phyloP scores from a whole-genome alignment of 2,329 filamentous ascomycete species.

The Pyrenochaeta sp. region DNA sequence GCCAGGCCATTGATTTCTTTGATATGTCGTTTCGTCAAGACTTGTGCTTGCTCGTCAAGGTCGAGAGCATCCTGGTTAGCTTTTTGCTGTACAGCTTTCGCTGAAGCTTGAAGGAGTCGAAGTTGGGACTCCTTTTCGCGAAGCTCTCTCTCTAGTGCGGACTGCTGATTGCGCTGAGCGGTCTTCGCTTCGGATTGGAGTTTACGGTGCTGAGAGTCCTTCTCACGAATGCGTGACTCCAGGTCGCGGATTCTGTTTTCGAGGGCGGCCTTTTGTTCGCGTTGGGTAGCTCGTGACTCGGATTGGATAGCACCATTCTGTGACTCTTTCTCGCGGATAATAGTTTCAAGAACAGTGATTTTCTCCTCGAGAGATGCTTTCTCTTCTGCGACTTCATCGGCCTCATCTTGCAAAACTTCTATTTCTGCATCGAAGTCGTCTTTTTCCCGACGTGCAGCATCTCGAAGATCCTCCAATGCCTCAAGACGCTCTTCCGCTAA shows the following conservation, averaged over 20 bases:
- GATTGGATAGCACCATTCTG: slow-evolving; percentile 27
- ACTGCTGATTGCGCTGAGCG: slow-evolving; percentile 53
- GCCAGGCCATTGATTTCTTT: slow-evolving; percentile 82
- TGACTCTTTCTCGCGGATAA: slow-evolving; percentile 49
- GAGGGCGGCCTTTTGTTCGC: slow-evolving; percentile 54
- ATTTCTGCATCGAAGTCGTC: slow-evolving; percentile 67
- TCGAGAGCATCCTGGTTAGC: slow-evolving; percentile 40
- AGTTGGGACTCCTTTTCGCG: slow-evolving; percentile 39
- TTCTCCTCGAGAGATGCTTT: slow-evolving; percentile 69
- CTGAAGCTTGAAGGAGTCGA: slow-evolving; percentile 36
- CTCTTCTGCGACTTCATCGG: slow-evolving; percentile 54
- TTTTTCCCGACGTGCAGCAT: slow-evolving; percentile 53
- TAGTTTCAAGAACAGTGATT: slow-evolving; percentile 52
- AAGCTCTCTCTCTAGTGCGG: slow-evolving; percentile 60
- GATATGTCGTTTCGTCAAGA: slow-evolving; percentile 73
- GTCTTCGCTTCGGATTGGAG: slow-evolving; percentile 38
- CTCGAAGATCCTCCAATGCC: slow-evolving; percentile 62
- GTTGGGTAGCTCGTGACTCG: slow-evolving; percentile 64
- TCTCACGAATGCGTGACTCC: slow-evolving; percentile 38
- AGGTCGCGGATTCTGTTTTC: slow-evolving; percentile 60
- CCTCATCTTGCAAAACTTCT: slow-evolving; percentile 54
- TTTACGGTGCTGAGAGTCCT: slow-evolving; percentile 39
- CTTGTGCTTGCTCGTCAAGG: slow-evolving; percentile 60
- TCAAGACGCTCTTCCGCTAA: slow-evolving; percentile 46
- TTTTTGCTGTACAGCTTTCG: slow-evolving; percentile 39